Conservation (phyloP, 768 basidiomycete species). For the Trichaptum fuscoviolaceum region DNA sequence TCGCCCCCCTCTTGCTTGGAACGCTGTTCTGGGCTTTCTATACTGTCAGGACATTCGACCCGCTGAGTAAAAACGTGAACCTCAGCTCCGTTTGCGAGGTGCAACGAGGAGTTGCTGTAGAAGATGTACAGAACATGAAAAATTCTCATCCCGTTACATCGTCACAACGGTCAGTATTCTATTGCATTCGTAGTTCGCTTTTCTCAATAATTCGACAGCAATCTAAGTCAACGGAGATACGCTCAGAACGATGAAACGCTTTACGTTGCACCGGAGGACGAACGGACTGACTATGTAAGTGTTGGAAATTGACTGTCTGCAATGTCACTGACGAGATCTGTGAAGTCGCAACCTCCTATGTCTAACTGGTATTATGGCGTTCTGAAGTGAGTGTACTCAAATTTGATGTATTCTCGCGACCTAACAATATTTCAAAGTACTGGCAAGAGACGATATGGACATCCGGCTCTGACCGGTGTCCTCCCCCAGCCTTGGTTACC, state of each 20-base stretch:
- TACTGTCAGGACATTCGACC: constrained; percentile 58
- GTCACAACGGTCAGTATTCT: constrained; percentile 68
- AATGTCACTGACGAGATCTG: constrained; percentile 6
- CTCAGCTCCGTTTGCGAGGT: constrained; percentile 86
- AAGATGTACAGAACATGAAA: constrained; percentile 67
- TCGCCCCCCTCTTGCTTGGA: constrained; percentile 70
- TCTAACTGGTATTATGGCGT: constrained; percentile 92
- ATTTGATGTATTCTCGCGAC: not conserved
- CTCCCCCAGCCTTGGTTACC: constrained; percentile 95
- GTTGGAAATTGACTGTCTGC: not conserved
- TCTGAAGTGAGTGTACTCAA: constrained; percentile 56
- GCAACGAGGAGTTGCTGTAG: constrained; percentile 81
- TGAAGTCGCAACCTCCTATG: constrained; percentile 93
- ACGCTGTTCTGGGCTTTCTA: constrained; percentile 82
- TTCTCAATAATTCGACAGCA: constrained; percentile 36
- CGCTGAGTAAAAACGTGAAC: constrained; percentile 78
- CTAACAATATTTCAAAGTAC: constrained; percentile 46
- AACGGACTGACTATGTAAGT: constrained; percentile 81
- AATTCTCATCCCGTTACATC: constrained; percentile 84
- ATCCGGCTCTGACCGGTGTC: constrained; percentile 90
- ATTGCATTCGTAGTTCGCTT: not conserved
- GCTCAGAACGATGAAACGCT: constrained; percentile 91
- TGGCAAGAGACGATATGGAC: constrained; percentile 91
- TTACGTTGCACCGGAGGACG: constrained; percentile 94
- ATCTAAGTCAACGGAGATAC: constrained; percentile 82